Conservation (phyloP, 345 rosid genomes). For the Eutrema japonicum region DNA sequence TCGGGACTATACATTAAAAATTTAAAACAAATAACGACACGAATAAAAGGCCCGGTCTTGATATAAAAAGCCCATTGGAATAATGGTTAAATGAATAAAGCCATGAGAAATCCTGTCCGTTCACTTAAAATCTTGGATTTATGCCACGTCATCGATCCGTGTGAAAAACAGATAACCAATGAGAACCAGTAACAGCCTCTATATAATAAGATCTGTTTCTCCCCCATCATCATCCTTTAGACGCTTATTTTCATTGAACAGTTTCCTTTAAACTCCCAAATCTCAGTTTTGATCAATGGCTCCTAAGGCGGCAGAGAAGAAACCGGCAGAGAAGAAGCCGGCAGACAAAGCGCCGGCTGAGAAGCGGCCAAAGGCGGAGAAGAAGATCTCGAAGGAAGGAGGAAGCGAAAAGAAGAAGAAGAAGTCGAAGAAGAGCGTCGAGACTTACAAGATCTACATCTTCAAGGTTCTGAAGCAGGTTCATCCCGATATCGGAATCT, state of each 20-base stretch:
- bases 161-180: slow-evolving; percentile 18
- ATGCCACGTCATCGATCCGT: slow-evolving; percentile 22
- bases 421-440: slow-evolving; percentile 44
- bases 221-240: too few species aligned
- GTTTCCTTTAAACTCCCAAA: background rate
- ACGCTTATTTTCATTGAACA: background rate
- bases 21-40: background rate
- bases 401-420: slow-evolving; percentile 46
- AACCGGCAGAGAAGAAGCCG: slow-evolving; percentile 42
- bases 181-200: slow-evolving; percentile 11
- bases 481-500: slow-evolving; percentile 45
- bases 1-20: too few species aligned
- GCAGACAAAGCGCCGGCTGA: slow-evolving; percentile 40
- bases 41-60: background rate
- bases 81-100: background rate
- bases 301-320: slow-evolving; percentile 45
- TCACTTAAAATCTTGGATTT: background rate
- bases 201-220: background rate
- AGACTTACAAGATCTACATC: slow-evolving; percentile 49
- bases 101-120: slow-evolving; percentile 11
- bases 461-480: slow-evolving; percentile 47
- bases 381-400: slow-evolving; percentile 44
- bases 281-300: slow-evolving; percentile 23
- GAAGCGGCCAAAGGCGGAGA: slow-evolving; percentile 43
- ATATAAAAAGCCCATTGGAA: background rate